Percentiles rank a stretch among this genome's conserved stretches.
Conservation (phyloP, 1,139 yeast genomes). For the Groenewaldozyma sp. region DNA sequence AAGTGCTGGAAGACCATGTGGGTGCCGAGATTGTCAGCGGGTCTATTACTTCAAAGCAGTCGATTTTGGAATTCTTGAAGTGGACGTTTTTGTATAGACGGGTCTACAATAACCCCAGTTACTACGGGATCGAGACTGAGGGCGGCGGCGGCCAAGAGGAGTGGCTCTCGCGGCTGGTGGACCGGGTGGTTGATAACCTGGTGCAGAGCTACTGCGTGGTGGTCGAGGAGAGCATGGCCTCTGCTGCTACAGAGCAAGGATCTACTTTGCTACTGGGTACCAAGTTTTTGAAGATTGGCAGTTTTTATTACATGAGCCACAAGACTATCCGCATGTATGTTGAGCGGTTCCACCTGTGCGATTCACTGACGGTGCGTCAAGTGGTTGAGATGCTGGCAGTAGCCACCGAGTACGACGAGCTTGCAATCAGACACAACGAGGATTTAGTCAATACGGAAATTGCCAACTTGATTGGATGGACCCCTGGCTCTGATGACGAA, state of each 20-base stretch:
- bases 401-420: constrained; percentile 84
- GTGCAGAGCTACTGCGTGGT: constrained; percentile 64
- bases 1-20: constrained; percentile 84
- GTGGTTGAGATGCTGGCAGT: constrained; percentile 64
- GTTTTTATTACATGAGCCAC: constrained; percentile 91
- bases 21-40: constrained; percentile 96
- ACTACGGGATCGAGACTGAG: constrained; percentile 62
- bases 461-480: constrained; percentile 38
- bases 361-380: constrained; percentile 45
- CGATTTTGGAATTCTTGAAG: constrained; percentile 84
- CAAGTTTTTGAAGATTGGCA: constrained; percentile 74
- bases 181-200: constrained; percentile 57
- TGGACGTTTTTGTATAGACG: constrained; percentile 94
- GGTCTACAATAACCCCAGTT: constrained; percentile 92
- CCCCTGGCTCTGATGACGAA: background rate
- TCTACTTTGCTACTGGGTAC: constrained; percentile 45
- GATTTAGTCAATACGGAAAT: constrained; percentile 85
- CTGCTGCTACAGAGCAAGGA: background rate
- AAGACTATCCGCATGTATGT: constrained; percentile 69
- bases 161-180: constrained; percentile 67
- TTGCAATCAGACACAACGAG: constrained; percentile 93
- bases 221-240: constrained; percentile 39
- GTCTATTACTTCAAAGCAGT: constrained; percentile 70
- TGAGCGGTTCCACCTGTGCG: constrained; percentile 39
- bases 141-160: constrained; percentile 9